Conservation (phyloP, 768 basidiomycete genomes). For the Butyriboletus loyo region DNA sequence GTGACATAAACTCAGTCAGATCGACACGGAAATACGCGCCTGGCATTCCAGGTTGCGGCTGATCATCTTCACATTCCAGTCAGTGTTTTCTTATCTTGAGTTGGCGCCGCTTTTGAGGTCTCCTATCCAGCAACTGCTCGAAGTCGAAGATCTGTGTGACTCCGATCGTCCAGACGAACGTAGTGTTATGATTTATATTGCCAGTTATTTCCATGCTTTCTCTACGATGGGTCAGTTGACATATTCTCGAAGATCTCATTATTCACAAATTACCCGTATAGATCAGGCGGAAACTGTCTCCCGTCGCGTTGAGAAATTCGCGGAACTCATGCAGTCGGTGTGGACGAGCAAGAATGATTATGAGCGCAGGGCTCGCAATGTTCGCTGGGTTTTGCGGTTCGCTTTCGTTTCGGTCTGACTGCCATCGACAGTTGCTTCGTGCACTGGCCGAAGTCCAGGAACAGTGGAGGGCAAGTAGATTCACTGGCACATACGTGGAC, state of each 20-base stretch:
- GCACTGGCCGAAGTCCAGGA: slow-evolving; percentile 65
- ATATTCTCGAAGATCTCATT: not conserved
- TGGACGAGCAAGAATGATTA: slow-evolving; percentile 91
- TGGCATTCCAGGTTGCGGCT: slow-evolving; percentile 87
- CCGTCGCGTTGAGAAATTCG: slow-evolving; percentile 92
- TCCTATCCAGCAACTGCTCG: slow-evolving; percentile 74
- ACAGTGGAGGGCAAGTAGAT: slow-evolving; percentile 64
- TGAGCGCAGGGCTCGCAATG: slow-evolving; percentile 76
- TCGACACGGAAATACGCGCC: slow-evolving; percentile 75
- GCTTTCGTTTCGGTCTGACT: slow-evolving; percentile 3
- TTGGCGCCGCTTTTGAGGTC: slow-evolving; percentile 3
- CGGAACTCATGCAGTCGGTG: slow-evolving; percentile 90
- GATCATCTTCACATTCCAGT: slow-evolving; percentile 91
- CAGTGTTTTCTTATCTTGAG: slow-evolving; percentile 26
- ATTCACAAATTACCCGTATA: slow-evolving; percentile 29
- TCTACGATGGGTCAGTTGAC: slow-evolving; percentile 81
- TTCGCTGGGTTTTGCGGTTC: slow-evolving; percentile 32
- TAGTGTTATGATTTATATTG: slow-evolving; percentile 97
- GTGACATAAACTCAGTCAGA: slow-evolving; percentile 50
- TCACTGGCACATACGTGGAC: slow-evolving; percentile 74
- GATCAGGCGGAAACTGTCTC: slow-evolving; percentile 96
- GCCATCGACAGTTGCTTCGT: slow-evolving; percentile 51
- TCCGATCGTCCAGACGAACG: slow-evolving; percentile 88
- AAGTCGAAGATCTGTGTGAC: slow-evolving; percentile 94
- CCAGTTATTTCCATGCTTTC: slow-evolving; percentile 97